These are phyloP conservation scores for Arachis monticola DNA, from an alignment of 331 rosid genomes.

Conservation along the genomic window DNA sequence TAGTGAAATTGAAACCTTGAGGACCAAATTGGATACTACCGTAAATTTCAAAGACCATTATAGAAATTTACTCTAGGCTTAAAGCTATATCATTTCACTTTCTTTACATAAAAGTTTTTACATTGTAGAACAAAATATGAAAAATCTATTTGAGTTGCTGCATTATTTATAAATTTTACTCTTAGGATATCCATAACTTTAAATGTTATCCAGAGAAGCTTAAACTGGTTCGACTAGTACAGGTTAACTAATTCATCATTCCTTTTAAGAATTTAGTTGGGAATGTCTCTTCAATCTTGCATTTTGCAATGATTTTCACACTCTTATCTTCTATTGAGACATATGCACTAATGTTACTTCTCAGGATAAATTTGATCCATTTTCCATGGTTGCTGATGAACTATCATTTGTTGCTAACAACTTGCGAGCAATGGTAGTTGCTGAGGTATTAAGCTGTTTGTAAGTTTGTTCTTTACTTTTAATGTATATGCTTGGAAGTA, in stretches of 20 bases:
- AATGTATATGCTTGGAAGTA: constrained; percentile 25
- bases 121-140: background rate
- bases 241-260: background rate
- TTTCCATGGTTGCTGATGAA: constrained; percentile 92
- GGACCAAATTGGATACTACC: no score
- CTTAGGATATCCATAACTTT: background rate
- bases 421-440: constrained; percentile 76
- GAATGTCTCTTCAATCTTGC: background rate
- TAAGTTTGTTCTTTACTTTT: constrained; percentile 31
- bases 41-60: no score
- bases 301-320: background rate
- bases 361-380: constrained; percentile 81
- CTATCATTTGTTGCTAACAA: constrained; percentile 75
- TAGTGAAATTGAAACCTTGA: no score
- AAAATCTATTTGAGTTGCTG: background rate
- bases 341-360: constrained; percentile 42
- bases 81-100: background rate
- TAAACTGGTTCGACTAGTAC: background rate
- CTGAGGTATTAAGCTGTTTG: constrained; percentile 68
- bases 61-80: background rate
- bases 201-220: background rate
- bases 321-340: constrained; percentile 30
- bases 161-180: background rate
- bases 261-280: background rate
- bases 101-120: background rate